Conservation (phyloP, 1,139 yeast species). For the Sugiyamaella neomexicana region DNA sequence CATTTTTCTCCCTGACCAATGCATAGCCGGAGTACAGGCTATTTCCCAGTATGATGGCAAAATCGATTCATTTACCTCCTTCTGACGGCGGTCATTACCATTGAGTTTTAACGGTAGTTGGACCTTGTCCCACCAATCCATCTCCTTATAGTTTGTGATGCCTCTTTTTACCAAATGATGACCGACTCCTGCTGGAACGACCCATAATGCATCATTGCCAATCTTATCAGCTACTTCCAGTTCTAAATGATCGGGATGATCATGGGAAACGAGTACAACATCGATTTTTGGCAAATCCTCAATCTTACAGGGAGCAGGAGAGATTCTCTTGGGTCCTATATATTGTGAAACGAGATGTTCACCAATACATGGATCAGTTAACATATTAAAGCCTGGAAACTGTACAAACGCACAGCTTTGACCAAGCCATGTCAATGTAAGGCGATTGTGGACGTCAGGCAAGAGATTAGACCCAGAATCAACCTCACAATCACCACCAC, state of each 20-base stretch:
- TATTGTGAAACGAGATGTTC: constrained; percentile 61
- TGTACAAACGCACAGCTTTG: constrained; percentile 83
- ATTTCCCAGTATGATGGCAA: constrained; percentile 59
- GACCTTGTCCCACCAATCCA: constrained; percentile 90
- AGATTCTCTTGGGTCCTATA: constrained; percentile 79
- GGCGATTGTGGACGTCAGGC: constrained; percentile 45
- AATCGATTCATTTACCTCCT: constrained; percentile 10
- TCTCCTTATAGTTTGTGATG: constrained; percentile 55
- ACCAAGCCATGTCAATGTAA: constrained; percentile 87
- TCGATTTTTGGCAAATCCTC: constrained; percentile 67
- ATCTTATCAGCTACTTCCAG: constrained; percentile 56
- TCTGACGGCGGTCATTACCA: neutral
- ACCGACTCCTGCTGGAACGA: constrained; percentile 80
- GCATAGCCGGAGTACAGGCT: constrained; percentile 95
- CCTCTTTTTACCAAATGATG: constrained; percentile 58
- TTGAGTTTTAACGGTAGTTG: constrained; percentile 40
- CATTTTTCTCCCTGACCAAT: constrained; percentile 87
- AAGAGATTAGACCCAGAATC: constrained; percentile 16
- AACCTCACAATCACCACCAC: constrained; percentile 11
- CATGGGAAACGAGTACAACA: constrained; percentile 80
- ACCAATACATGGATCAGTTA: constrained; percentile 84
- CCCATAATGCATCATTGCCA: constrained; percentile 69
- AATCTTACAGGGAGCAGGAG: constrained; percentile 65
- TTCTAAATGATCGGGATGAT: constrained; percentile 94
- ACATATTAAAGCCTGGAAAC: constrained; percentile 65